phyloP scores from a whole-genome alignment of 768 basidiomycete species.

The Russula vinacea region DNA sequence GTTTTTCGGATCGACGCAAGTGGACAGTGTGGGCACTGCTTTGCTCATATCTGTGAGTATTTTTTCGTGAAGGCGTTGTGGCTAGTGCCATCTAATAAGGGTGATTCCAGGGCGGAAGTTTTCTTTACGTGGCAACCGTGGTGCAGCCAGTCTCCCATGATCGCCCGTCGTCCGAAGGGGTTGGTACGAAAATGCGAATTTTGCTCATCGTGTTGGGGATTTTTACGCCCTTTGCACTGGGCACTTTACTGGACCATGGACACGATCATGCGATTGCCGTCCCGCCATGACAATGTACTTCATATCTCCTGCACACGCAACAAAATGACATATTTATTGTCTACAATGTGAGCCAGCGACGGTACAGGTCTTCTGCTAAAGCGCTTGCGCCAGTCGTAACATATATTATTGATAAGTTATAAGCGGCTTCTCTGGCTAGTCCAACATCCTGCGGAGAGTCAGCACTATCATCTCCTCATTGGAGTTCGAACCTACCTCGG shows the following conservation, averaged over 20 bases:
- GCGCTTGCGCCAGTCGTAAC: slow-evolving; percentile 71
- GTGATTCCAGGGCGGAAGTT: slow-evolving; percentile 73
- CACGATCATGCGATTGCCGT: slow-evolving; percentile 13
- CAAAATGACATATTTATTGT: not conserved
- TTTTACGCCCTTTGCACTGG: slow-evolving; percentile 23
- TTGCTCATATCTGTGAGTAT: slow-evolving; percentile 75
- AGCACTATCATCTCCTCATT: not conserved
- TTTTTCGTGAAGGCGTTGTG: not conserved
- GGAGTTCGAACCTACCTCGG: slow-evolving; percentile 35
- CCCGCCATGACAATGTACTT: not conserved
- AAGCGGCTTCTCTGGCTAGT: slow-evolving; percentile 75
- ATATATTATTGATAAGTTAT: slow-evolving; percentile 83
- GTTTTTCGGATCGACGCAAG: slow-evolving; percentile 46
- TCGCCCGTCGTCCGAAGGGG: slow-evolving; percentile 15
- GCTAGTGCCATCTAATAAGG: slow-evolving; percentile 9
- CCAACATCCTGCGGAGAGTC: slow-evolving; percentile 42
- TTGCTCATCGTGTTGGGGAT: slow-evolving; percentile 24
- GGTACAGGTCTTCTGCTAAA: slow-evolving; percentile 66
- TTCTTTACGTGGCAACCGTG: slow-evolving; percentile 91
- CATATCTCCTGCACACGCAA: not conserved
- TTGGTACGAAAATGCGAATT: slow-evolving; percentile 24
- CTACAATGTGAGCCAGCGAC: slow-evolving; percentile 74
- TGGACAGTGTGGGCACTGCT: slow-evolving; percentile 68
- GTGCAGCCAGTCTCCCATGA: slow-evolving; percentile 65
- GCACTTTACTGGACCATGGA: slow-evolving; percentile 24